Percentiles rank a stretch among this genome's conserved stretches.
phyloP scores from a whole-genome alignment of 1,284 basidiomycete genomes.

The Puccinia coronata region DNA sequence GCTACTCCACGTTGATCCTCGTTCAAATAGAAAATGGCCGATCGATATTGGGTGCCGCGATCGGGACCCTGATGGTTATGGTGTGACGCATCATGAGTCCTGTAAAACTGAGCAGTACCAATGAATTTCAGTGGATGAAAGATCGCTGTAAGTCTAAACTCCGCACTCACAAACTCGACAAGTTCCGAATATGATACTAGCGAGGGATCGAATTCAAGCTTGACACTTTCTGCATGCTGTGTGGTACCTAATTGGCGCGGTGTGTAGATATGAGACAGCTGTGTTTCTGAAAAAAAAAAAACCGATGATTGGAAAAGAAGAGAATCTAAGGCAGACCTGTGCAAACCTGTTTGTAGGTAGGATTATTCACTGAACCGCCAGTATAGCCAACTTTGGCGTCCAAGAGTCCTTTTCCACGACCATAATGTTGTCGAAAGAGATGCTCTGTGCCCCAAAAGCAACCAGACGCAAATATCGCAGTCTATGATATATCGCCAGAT shows the following conservation, averaged over 20 bases:
- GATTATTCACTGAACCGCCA: constrained; percentile 32
- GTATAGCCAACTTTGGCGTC: constrained; percentile 44
- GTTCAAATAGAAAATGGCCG: constrained; percentile 81
- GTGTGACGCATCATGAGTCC: constrained; percentile 89
- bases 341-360: constrained; percentile 44
- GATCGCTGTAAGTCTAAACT: background rate
- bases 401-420: constrained; percentile 34
- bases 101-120: constrained; percentile 55
- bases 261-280: background rate
- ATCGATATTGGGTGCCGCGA: constrained; percentile 72
- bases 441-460: constrained; percentile 62
- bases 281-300: background rate
- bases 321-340: constrained; percentile 6
- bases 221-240: constrained; percentile 84
- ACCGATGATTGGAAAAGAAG: background rate
- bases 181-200: constrained; percentile 20
- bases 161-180: constrained; percentile 45
- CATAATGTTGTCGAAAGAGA: constrained; percentile 52
- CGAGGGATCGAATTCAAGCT: constrained; percentile 77
- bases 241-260: constrained; percentile 66
- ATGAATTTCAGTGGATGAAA: background rate
- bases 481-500: constrained; percentile 8
- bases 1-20: constrained; percentile 76
- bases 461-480: constrained; percentile 75
- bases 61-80: constrained; percentile 59